A percentile compares a stretch with the other conserved stretches of the same genome.
Evolutionary conservation across 2,329 filamentous ascomycete genomes (phyloP).

Genomic region (Arthrobotrys megalospora): DNA sequence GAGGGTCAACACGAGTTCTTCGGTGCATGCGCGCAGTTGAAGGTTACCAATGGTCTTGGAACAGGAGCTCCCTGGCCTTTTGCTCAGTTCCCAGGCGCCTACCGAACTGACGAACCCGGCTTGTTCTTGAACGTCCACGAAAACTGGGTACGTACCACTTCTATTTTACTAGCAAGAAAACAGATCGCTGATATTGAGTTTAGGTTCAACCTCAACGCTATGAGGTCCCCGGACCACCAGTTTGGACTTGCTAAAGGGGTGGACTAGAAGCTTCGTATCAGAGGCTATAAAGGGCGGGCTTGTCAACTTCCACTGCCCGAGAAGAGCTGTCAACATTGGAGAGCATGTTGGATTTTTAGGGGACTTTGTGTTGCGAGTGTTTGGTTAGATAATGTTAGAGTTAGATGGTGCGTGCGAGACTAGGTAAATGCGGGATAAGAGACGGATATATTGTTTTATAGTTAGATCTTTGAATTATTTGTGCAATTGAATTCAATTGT

Average conservation of each 20-base stretch:
- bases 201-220: slow-evolving; percentile 60
- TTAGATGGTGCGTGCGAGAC: too few relatives aligned
- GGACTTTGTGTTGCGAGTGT: too few relatives aligned
- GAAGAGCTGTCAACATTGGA: too few relatives aligned
- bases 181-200: not conserved
- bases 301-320: not conserved
- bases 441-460: too few relatives aligned
- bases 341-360: too few relatives aligned
- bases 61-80: slow-evolving; percentile 66
- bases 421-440: too few relatives aligned
- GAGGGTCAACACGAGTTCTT: slow-evolving; percentile 68
- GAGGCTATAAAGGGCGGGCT: not conserved
- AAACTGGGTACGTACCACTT: slow-evolving; percentile 38
- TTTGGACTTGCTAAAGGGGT: slow-evolving; percentile 57
- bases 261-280: not conserved
- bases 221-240: slow-evolving; percentile 62
- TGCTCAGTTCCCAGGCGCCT: slow-evolving; percentile 68
- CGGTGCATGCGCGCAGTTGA: slow-evolving; percentile 69
- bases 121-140: slow-evolving; percentile 63
- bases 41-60: slow-evolving; percentile 67
- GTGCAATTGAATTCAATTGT: too few relatives aligned
- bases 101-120: slow-evolving; percentile 60
- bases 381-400: too few relatives aligned
- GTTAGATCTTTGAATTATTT: too few relatives aligned
- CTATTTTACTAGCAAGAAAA: not conserved